Percentiles rank a stretch among this genome's conserved stretches.
phyloP scores from a whole-genome alignment of 306 rosid genomes.

The Citrullus colocynthis region DNA sequence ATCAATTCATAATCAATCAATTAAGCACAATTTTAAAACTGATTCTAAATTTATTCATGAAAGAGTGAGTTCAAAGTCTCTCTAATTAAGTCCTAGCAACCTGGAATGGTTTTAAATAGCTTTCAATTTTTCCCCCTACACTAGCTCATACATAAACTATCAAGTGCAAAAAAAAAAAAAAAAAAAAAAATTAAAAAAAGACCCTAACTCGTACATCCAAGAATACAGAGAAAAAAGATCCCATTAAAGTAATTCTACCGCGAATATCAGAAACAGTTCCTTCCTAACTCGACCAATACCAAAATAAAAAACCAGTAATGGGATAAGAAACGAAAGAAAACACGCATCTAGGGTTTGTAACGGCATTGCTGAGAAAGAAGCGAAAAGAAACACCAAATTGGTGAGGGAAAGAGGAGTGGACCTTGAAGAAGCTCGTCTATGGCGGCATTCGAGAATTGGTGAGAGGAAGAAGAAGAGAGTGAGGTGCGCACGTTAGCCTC shows the following conservation, averaged over 20 bases:
- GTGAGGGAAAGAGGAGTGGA: slow-evolving; percentile 12
- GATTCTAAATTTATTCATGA: no score
- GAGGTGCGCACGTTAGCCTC: slow-evolving; percentile 47
- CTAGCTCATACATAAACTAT: no score
- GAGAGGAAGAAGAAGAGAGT: slow-evolving; percentile 10
- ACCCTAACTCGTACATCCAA: not conserved
- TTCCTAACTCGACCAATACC: slow-evolving; percentile 7
- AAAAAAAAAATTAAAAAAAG: no score
- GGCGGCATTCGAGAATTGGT: slow-evolving; percentile 13
- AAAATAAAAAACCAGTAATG: not conserved
- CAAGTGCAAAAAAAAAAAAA: no score
- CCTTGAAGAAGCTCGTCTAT: slow-evolving; percentile 14
- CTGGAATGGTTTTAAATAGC: no score
- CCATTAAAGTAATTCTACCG: not conserved
- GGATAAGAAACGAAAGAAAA: not conserved
- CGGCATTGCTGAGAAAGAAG: slow-evolving; percentile 15
- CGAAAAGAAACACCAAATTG: not conserved
- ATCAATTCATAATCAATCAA: no score
- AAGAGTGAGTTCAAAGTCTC: no score
- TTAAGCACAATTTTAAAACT: no score
- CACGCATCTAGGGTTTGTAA: slow-evolving; percentile 27
- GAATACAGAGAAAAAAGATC: not conserved
- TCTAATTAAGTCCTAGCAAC: no score
- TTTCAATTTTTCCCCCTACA: no score
- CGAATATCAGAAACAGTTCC: slow-evolving; percentile 12